Percentiles rank a stretch among this genome's conserved stretches.
These are phyloP conservation scores for Amaranthus hypochondriacus DNA, from an alignment of 148 eudicot genomes.

Conservation along the genomic window DNA sequence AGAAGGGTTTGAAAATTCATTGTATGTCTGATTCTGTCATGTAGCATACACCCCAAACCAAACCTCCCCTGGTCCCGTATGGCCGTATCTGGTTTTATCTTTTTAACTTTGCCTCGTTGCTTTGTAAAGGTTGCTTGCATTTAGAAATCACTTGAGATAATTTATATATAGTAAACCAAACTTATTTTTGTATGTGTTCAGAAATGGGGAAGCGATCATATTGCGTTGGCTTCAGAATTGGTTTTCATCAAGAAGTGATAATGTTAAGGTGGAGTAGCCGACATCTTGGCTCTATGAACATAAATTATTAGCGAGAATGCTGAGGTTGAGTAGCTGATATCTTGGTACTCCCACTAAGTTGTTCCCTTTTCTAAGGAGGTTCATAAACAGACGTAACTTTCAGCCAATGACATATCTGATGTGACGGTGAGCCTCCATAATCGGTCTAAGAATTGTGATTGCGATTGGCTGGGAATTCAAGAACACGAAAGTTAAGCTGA, in stretches of 20 bases:
- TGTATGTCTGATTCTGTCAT: neutral
- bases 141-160: neutral
- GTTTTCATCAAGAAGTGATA: slow-evolving; percentile 43
- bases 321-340: neutral
- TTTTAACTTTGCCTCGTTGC: neutral
- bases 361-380: neutral
- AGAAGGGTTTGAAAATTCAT: no score
- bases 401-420: neutral
- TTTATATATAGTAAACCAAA: slow-evolving; percentile 4
- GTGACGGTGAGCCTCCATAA: neutral
- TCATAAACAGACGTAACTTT: neutral
- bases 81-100: neutral
- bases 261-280: neutral
- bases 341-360: neutral
- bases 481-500: neutral
- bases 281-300: no score
- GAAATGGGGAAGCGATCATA: slow-evolving; percentile 99
- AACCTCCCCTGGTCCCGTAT: neutral
- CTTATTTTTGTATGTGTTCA: slow-evolving; percentile 25
- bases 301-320: neutral
- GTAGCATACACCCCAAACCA: neutral
- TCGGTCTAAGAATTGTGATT: neutral
- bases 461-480: neutral
- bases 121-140: neutral
- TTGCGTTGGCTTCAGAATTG: slow-evolving; percentile 85